Conservation (phyloP, 2,329 filamentous ascomycete genomes). For the Fusarium liriodendri region DNA sequence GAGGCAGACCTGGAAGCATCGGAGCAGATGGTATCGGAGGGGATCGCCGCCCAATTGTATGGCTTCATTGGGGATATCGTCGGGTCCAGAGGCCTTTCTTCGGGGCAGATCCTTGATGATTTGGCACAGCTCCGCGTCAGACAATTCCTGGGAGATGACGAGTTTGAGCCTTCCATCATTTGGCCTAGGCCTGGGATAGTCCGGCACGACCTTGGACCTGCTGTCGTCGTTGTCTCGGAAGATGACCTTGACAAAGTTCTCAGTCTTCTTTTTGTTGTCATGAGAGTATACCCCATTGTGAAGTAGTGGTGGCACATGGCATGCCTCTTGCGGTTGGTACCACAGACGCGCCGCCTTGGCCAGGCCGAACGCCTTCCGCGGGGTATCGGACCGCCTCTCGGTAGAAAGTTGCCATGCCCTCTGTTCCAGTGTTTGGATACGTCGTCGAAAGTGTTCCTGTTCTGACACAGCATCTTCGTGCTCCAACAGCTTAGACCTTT, state of each 20-base stretch:
- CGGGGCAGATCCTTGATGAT: not conserved
- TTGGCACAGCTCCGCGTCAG: not conserved
- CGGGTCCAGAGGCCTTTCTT: constrained; percentile 4
- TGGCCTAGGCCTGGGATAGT: not conserved
- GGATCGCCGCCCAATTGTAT: not conserved
- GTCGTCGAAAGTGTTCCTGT: not conserved
- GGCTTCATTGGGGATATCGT: constrained; percentile 12
- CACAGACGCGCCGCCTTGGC: not conserved
- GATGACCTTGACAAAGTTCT: not conserved
- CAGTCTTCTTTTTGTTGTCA: not conserved
- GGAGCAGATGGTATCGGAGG: not conserved
- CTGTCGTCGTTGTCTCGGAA: not conserved
- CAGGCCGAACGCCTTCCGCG: not conserved
- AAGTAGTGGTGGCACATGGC: not conserved
- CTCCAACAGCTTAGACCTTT: not conserved
- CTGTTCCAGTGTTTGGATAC: not conserved
- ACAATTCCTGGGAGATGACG: not conserved
- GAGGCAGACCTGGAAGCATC: constrained; percentile 8
- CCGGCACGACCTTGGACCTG: not conserved
- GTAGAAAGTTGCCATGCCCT: not conserved
- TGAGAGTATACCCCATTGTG: not conserved
- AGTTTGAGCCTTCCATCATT: not conserved
- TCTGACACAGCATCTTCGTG: not conserved
- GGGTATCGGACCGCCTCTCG: not conserved
- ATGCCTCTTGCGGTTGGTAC: not conserved